Conservation (phyloP, 1,284 basidiomycete genomes). For the Trichosporon sp. region DNA sequence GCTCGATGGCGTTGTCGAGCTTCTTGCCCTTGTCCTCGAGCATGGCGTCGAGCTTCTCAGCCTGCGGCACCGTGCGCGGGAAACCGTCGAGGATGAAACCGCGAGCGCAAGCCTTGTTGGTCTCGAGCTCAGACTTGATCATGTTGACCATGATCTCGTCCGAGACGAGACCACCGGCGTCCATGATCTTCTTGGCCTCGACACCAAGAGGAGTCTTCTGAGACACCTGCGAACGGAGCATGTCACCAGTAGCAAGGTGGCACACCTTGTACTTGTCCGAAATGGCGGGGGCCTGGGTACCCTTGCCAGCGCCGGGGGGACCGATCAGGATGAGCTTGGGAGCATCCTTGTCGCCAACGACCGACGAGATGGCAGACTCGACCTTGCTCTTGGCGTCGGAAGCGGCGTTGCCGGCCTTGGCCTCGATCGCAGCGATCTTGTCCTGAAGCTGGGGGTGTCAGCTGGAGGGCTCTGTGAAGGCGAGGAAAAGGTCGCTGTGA, state of each 20-base stretch:
- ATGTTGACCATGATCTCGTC: constrained; percentile 98
- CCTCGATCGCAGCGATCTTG: constrained; percentile 44
- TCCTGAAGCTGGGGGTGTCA: constrained; percentile 34
- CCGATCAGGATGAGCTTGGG: constrained; percentile 88
- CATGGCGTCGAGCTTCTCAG: constrained; percentile 93
- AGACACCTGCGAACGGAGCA: constrained; percentile 90
- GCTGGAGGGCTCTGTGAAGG: background rate
- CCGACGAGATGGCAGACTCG: constrained; percentile 27
- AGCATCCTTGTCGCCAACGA: constrained; percentile 53
- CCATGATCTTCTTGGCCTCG: constrained; percentile 97
- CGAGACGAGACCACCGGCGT: constrained; percentile 82
- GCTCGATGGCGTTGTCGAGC: constrained; percentile 85
- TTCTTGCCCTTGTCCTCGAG: constrained; percentile 72
- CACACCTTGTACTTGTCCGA: constrained; percentile 90
- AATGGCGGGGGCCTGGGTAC: constrained; percentile 93
- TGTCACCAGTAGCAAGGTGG: constrained; percentile 96
- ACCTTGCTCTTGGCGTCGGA: constrained; percentile 17
- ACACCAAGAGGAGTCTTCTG: constrained; percentile 82
- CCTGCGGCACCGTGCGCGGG: constrained; percentile 96
- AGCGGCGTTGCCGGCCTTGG: constrained; percentile 25
- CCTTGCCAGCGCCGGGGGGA: constrained; percentile 96
- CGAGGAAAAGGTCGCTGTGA: too few species aligned
- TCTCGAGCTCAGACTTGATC: constrained; percentile 93
- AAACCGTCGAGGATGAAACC: constrained; percentile 98
- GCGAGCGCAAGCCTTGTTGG: constrained; percentile 85